Percentiles rank a stretch among this genome's conserved stretches.
Conservation (phyloP, 139 green algal genomes). For the Closterium sp. region DNA sequence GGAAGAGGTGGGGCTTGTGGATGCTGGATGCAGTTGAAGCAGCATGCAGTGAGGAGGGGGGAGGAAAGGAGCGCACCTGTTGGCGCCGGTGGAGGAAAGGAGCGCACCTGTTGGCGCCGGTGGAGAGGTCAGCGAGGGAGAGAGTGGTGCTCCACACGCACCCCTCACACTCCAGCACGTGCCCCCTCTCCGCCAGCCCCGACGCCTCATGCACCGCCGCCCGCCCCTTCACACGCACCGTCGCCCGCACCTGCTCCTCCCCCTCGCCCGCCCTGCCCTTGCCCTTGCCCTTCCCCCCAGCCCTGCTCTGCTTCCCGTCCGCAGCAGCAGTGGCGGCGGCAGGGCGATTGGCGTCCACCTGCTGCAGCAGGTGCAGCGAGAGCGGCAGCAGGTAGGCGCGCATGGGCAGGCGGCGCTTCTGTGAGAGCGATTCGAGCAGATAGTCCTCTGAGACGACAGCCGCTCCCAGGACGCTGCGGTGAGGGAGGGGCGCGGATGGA, state of each 20-base stretch:
- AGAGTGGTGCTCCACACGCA: slow-evolving; percentile 42
- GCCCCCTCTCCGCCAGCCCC: slow-evolving; percentile 20
- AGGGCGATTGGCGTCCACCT: background rate
- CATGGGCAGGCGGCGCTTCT: background rate
- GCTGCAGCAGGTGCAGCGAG: background rate
- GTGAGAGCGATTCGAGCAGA: background rate
- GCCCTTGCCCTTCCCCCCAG: background rate
- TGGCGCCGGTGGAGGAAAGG: background rate
- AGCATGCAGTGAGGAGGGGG: background rate
- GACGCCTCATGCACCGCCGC: slow-evolving; percentile 35
- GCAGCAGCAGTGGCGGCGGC: too few relatives aligned
- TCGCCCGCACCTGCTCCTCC: background rate
- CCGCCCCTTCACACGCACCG: slow-evolving; percentile 43
- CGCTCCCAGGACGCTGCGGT: background rate
- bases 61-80: background rate
- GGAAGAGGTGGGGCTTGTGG: background rate
- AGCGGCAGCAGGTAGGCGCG: background rate
- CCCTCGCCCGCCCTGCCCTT: background rate
- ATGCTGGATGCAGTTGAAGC: background rate
- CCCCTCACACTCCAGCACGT: slow-evolving; percentile 21
- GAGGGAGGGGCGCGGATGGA: background rate
- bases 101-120: slow-evolving; percentile 32
- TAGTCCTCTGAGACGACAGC: background rate
- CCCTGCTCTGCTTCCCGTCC: background rate
- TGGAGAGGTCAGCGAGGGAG: slow-evolving; percentile 28